Conservation (phyloP, 2,329 filamentous ascomycete genomes). For the Alternaria viburni region DNA sequence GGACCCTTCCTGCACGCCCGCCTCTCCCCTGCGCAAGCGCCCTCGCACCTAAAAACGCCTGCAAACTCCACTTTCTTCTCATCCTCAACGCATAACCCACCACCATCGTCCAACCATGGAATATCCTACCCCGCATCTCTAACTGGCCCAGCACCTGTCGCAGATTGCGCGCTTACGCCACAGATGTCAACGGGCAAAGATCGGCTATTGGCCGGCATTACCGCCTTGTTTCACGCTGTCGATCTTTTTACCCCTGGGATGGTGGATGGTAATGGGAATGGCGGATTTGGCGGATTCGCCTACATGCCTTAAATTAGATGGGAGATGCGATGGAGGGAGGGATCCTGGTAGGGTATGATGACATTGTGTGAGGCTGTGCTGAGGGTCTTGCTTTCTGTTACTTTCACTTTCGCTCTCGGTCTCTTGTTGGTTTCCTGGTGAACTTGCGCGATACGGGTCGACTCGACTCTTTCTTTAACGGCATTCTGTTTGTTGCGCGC, state of each 20-base stretch:
- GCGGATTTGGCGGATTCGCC: constrained; percentile 1
- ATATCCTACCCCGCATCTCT: constrained; percentile 1
- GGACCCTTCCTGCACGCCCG: not conserved
- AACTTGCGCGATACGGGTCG: not conserved
- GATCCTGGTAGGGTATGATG: constrained; percentile 20
- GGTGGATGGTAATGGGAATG: not conserved
- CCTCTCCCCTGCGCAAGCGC: constrained; percentile 4
- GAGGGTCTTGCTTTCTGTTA: not conserved
- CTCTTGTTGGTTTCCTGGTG: not conserved
- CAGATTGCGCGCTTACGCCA: constrained; percentile 40
- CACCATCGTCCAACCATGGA: not conserved
- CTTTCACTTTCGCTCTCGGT: not conserved
- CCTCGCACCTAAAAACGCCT: not conserved
- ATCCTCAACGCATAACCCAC: not conserved
- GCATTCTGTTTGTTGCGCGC: not conserved
- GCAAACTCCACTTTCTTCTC: not conserved
- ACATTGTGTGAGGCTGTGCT: constrained; percentile 13
- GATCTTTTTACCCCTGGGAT: constrained; percentile 23
- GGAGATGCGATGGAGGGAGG: not conserved
- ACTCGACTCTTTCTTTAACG: not conserved
- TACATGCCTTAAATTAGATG: constrained; percentile 19
- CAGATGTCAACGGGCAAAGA: constrained; percentile 27
- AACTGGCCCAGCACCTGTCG: constrained; percentile 28
- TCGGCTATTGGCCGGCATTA: constrained; percentile 25
- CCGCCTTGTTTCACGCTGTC: constrained; percentile 21